phyloP scores from a whole-genome alignment of 2,329 filamentous ascomycete species.

The Triangularia verruculosa region DNA sequence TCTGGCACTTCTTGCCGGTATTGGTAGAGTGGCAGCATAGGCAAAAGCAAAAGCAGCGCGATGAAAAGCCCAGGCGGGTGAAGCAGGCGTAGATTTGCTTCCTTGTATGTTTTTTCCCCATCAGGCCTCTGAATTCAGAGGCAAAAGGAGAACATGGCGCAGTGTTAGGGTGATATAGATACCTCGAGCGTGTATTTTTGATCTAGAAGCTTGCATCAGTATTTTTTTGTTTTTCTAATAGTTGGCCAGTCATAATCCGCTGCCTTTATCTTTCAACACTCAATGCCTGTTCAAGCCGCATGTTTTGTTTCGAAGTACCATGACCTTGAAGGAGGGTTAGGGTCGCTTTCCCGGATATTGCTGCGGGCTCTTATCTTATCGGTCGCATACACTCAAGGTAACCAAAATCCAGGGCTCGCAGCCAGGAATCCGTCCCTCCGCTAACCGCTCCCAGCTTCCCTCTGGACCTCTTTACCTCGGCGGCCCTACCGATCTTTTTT shows the following conservation, averaged over 20 bases:
- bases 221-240: neutral
- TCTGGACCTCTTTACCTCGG: neutral
- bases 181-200: neutral
- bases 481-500: neutral
- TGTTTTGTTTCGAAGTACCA: no score
- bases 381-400: neutral
- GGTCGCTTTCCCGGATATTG: neutral
- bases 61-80: constrained; percentile 41
- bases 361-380: neutral
- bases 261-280: no score
- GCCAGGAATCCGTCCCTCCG: neutral
- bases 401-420: neutral
- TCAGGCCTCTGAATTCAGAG: neutral
- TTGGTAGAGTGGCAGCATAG: constrained; percentile 83
- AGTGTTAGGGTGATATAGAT: neutral
- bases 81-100: constrained; percentile 34
- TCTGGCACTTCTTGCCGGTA: constrained; percentile 90
- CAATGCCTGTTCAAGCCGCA: no score
- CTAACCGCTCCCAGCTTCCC: neutral
- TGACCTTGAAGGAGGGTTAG: no score
- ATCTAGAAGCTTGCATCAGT: neutral
- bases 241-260: no score
- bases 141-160: neutral
- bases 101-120: neutral
- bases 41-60: constrained; percentile 55